Base-by-base conservation (phyloP, 805 yeast genomes). In the Saccharomycopsis fibuligera region DNA sequence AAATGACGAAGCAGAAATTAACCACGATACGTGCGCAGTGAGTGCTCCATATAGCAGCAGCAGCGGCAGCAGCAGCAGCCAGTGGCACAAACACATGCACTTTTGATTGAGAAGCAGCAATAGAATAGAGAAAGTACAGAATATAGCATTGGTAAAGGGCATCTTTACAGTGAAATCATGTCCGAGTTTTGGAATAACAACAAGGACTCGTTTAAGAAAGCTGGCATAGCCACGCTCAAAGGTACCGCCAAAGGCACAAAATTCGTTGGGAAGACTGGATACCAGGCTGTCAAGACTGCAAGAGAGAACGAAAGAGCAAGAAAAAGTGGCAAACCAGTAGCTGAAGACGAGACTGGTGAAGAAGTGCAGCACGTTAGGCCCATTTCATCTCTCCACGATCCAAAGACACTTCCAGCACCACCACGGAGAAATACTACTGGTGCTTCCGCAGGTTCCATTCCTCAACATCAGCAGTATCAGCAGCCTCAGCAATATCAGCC, bases 221-320 rank as follows among this genome's bases (percentile, higher is more conserved):
- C 73, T 0, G 75, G 81, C 2, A 55, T 63, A 4, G 70, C 78
- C 21, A 71, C 78, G 0, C 67, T 67, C 43, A 70, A 68, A 50
- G 81, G 79, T 4, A 70, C 76, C 22, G 81, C 79, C 5, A 65
- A 59, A 41, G 82, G 79, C 3, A 66, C 78, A 2, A 72, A 63
- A 17, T 70, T 76, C 0, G 66, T 75, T 1, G 65, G 73, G 2
- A 73, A 74, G 52, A 77, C 76, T n/a, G 68, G 69, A 1, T 66
- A 63, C 40, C 53, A 57, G 23, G 68, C 68, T n/a, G 80, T 79
- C 0, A 66, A 69, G 54, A 62, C 62, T 8, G 74, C 81, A 1
- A 76, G 75, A 58, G 75, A 75, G 53, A 72, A 72, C 44, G 64
- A 65, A 54, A 56, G 57, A 22, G 54, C 53, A 25, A 54, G 56